Evolutionary conservation across 257 asterid genomes (phyloP), one percentile per base, ranked within the genome.

Genomic region (Solanum chilense): DNA sequence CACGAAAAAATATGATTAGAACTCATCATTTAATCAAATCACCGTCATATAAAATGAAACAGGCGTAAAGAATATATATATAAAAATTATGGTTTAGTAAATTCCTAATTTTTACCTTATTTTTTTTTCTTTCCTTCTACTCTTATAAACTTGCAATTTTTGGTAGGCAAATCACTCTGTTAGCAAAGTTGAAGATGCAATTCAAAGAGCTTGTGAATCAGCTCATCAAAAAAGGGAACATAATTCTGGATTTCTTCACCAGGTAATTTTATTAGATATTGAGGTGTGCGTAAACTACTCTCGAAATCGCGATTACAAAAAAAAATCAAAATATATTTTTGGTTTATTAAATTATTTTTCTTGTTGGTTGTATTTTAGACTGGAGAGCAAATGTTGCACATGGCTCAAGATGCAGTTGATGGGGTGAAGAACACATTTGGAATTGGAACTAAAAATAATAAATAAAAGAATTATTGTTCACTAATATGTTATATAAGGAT

Each of bases 361-460:
- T 31, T 29, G 11, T 27, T 80, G 66, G 11, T 47, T 80, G 29
- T 47, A 16, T 6, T 81, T 47, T 31, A 81, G 97, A 94, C 94
- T 1, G 95, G 94, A 73, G 97, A 93, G 69, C 91, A 92, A 74
- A 39, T 93, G 90, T 92, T 80, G 56, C 74, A 88, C 89, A 92
- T 93, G 92, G 96, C 96, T 86, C 96, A 95, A 76, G 97, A 94
- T 20, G 96, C 95, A 2, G 85, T 94, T 49, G 98, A 95, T 86
- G 97, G 98, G 4, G 91, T 93, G 87, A 95, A 92, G 91, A 94
- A 92, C 91, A 95, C 94, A 74, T 93, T 95, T 66, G 98, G 98
- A 87, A 89, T 95, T 89, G 91, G 96, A 33, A 93, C 77, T 1
- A 37, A 93, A 6, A 92, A 88, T 92, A 80, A 80, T 31, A 94